Evolutionary conservation across 2,329 filamentous ascomycete species (phyloP).

Genomic region (Sclerotinia trifoliorum): DNA sequence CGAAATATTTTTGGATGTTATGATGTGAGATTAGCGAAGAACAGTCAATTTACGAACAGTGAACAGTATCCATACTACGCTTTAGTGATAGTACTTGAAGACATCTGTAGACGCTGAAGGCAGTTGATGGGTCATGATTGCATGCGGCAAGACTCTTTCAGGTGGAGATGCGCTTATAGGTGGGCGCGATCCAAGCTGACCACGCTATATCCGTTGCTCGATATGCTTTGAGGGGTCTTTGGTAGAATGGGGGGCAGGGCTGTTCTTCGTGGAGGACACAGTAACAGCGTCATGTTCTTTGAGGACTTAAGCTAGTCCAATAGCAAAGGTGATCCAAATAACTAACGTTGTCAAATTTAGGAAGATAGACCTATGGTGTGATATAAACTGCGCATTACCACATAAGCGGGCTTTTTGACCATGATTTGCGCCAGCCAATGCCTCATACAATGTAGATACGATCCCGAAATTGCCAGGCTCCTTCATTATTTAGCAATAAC

Average conservation of each 20-base stretch:
- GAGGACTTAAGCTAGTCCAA: background rate
- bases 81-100: slow-evolving; percentile 5
- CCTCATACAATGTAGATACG: background rate
- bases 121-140: background rate
- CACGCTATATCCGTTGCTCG: background rate
- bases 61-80: slow-evolving; percentile 5
- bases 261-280: background rate
- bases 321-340: background rate
- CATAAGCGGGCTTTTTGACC: background rate
- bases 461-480: background rate
- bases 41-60: background rate
- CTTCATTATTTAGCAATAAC: background rate
- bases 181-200: background rate
- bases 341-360: background rate
- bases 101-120: slow-evolving; percentile 6
- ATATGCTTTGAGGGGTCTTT: background rate
- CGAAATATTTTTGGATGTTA: slow-evolving; percentile 6
- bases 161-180: background rate
- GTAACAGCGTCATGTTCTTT: background rate
- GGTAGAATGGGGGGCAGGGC: background rate
- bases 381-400: background rate
- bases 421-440: background rate
- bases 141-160: background rate
- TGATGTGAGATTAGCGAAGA: background rate
- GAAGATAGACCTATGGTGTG: background rate